Evolutionary conservation across 805 yeast species (phyloP).

Genomic region (Debaryomyces castellii): DNA sequence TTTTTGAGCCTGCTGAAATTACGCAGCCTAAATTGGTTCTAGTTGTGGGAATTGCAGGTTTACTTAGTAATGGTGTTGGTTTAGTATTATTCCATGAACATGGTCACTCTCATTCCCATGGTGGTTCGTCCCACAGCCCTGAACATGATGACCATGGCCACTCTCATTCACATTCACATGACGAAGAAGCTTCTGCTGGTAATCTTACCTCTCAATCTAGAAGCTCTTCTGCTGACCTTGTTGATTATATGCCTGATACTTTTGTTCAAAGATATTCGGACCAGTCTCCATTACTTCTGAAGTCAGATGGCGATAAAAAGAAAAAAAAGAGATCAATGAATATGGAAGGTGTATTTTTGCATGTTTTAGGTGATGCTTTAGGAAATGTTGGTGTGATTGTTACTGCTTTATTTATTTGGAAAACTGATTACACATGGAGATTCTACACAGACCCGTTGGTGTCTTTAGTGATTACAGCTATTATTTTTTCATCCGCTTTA

Average conservation of each 20-base stretch:
- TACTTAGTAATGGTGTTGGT: slow-evolving; percentile 80
- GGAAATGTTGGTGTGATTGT: slow-evolving; percentile 92
- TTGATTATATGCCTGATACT: slow-evolving; percentile 45
- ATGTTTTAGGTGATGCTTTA: slow-evolving; percentile 93
- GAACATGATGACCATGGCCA: slow-evolving; percentile 30
- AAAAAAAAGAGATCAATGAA: slow-evolving; percentile 66
- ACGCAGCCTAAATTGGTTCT: slow-evolving; percentile 81
- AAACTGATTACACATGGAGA: slow-evolving; percentile 86
- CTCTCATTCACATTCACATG: background rate
- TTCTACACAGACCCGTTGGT: slow-evolving; percentile 83
- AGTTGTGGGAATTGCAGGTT: slow-evolving; percentile 80
- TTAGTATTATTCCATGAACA: slow-evolving; percentile 83
- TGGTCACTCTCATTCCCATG: slow-evolving; percentile 52
- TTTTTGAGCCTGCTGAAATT: slow-evolving; percentile 76
- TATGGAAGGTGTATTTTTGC: slow-evolving; percentile 96
- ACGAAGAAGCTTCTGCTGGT: background rate
- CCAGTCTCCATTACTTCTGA: slow-evolving; percentile 29
- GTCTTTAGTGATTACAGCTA: slow-evolving; percentile 80
- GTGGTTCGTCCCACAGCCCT: slow-evolving; percentile 45
- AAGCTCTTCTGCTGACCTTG: slow-evolving; percentile 25
- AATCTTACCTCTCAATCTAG: background rate
- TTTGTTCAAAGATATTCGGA: slow-evolving; percentile 45
- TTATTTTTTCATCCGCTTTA: slow-evolving; percentile 87
- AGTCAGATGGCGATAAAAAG: slow-evolving; percentile 6
- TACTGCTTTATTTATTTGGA: slow-evolving; percentile 92